phyloP scores from a whole-genome alignment of 2,329 filamentous ascomycete genomes.

The Ophiocordyceps australis region DNA sequence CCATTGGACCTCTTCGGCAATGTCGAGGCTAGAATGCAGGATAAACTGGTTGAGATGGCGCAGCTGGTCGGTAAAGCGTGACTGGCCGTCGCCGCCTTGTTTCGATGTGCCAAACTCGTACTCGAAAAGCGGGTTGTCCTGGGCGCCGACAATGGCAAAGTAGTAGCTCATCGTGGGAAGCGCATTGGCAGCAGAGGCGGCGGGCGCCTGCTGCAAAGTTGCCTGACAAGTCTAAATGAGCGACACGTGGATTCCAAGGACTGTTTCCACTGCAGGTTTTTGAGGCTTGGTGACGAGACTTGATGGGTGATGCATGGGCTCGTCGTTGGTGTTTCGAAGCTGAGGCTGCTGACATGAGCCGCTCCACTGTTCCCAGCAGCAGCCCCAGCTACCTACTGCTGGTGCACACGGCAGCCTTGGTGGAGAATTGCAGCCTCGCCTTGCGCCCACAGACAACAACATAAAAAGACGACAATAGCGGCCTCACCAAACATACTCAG shows the following conservation, averaged over 20 bases:
- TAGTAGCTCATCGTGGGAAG: slow-evolving; percentile 91
- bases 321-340: too few species aligned
- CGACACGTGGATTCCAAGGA: too few species aligned
- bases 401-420: too few species aligned
- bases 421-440: too few species aligned
- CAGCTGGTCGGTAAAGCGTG: slow-evolving; percentile 75
- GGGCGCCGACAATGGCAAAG: slow-evolving; percentile 89
- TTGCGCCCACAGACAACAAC: too few species aligned
- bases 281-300: too few species aligned
- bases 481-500: slow-evolving; percentile 1
- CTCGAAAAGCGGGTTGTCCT: slow-evolving; percentile 92
- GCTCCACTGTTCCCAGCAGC: too few species aligned
- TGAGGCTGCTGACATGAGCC: too few species aligned
- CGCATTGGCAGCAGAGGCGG: slow-evolving; percentile 1
- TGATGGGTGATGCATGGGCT: too few species aligned
- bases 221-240: too few species aligned
- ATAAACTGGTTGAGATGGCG: slow-evolving; percentile 96
- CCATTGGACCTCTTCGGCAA: slow-evolving; percentile 96
- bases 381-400: too few species aligned
- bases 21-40: slow-evolving; percentile 81
- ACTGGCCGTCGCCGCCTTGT: slow-evolving; percentile 80
- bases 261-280: too few species aligned
- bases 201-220: slow-evolving; percentile 1
- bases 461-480: background rate
- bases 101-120: slow-evolving; percentile 95